A percentile compares a stretch with the other conserved stretches of the same genome.
These are phyloP conservation scores for Podospora pseudocomata DNA, from an alignment of 495 filamentous ascomycete genomes.

Conservation along the genomic window DNA sequence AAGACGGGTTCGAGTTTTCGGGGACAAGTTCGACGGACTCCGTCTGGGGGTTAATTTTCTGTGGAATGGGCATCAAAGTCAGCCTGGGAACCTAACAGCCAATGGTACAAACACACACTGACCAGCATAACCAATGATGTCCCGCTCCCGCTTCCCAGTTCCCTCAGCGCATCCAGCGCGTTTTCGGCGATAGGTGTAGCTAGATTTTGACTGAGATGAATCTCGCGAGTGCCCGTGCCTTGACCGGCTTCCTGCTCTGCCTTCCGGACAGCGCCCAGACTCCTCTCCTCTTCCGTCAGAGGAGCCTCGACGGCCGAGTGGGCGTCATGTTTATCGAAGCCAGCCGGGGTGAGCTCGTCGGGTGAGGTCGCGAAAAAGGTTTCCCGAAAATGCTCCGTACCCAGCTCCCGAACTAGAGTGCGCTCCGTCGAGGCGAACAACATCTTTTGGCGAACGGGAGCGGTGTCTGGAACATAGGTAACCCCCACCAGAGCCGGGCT, in stretches of 20 bases:
- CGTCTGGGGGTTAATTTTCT: slow-evolving; percentile 70
- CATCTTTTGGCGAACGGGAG: slow-evolving; percentile 92
- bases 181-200: slow-evolving; percentile 66
- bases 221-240: slow-evolving; percentile 62
- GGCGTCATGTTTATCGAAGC: slow-evolving; percentile 73
- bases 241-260: slow-evolving; percentile 74
- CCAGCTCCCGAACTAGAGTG: slow-evolving; percentile 80
- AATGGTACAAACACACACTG: slow-evolving; percentile 29
- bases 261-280: slow-evolving; percentile 68
- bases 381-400: slow-evolving; percentile 79
- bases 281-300: slow-evolving; percentile 83
- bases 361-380: slow-evolving; percentile 73
- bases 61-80: neutral
- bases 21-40: slow-evolving; percentile 76
- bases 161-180: slow-evolving; percentile 61
- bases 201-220: slow-evolving; percentile 56
- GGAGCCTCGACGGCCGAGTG: slow-evolving; percentile 66
- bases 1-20: slow-evolving; percentile 43
- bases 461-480: slow-evolving; percentile 86
- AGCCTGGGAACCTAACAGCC: neutral
- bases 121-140: slow-evolving; percentile 76
- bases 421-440: slow-evolving; percentile 87
- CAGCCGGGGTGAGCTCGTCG: slow-evolving; percentile 64
- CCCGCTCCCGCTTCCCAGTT: slow-evolving; percentile 49
- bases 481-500: slow-evolving; percentile 63